A percentile compares a stretch with the other conserved stretches of the same genome.
Conservation (phyloP, 371 early-diverging fungal species). For the Parasitella parasitica region DNA sequence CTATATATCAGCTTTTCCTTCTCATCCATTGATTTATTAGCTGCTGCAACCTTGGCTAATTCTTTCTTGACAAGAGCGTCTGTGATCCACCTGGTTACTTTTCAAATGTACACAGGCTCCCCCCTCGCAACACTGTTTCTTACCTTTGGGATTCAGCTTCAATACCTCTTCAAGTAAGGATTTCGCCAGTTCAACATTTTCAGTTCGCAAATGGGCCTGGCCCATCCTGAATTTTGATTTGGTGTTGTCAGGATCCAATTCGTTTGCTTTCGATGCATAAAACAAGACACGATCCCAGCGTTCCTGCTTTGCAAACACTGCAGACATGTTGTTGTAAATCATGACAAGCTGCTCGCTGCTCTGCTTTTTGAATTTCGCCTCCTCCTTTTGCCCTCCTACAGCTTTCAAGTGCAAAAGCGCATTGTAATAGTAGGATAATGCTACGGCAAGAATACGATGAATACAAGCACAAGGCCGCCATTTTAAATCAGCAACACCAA, state of each 20-base stretch:
- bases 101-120: neutral
- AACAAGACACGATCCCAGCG: constrained; percentile 42
- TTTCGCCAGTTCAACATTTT: constrained; percentile 33
- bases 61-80: constrained; percentile 36
- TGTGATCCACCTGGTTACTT: neutral
- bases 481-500: too few relatives aligned
- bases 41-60: constrained; percentile 49
- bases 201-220: constrained; percentile 35
- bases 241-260: constrained; percentile 30
- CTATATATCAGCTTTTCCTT: constrained; percentile 29
- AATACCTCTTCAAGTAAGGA: constrained; percentile 21
- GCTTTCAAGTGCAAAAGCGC: constrained; percentile 41
- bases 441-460: too few relatives aligned
- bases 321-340: constrained; percentile 50
- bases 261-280: constrained; percentile 33
- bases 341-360: constrained; percentile 36
- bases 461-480: too few relatives aligned
- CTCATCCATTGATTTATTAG: constrained; percentile 22
- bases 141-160: constrained; percentile 35
- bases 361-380: constrained; percentile 18
- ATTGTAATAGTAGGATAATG: constrained; percentile 36
- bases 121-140: neutral
- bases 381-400: constrained; percentile 31
- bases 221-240: constrained; percentile 46
- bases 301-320: constrained; percentile 40